Conservation (phyloP, 345 rosid species). For the Eucalyptus coolabah region DNA sequence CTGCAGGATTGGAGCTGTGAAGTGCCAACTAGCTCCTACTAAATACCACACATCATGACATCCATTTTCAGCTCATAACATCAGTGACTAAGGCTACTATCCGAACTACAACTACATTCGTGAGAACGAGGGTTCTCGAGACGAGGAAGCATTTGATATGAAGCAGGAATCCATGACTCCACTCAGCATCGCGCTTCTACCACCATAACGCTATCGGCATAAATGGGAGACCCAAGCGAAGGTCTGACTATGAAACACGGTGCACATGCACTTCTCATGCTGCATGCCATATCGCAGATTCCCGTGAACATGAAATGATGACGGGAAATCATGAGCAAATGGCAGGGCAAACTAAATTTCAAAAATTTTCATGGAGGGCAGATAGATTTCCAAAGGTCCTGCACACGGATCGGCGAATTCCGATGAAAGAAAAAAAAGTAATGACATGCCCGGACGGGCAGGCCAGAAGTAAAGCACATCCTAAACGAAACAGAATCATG, state of each 20-base stretch:
- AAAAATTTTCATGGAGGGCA: neutral
- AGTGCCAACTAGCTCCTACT: neutral
- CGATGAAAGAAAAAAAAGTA: neutral
- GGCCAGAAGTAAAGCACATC: neutral
- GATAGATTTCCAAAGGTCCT: neutral
- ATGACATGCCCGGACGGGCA: neutral
- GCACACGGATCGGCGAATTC: neutral
- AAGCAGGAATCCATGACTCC: neutral
- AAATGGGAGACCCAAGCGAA: neutral
- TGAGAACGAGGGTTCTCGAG: neutral
- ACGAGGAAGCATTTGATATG: neutral
- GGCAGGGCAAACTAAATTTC: neutral
- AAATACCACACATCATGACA: neutral
- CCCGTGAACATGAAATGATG: neutral
- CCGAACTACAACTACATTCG: neutral
- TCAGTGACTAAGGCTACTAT: neutral
- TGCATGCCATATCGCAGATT: neutral
- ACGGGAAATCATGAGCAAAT: neutral
- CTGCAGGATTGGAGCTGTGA: neutral
- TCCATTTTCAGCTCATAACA: neutral
- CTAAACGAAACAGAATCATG: neutral
- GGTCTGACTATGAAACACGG: neutral
- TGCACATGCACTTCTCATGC: neutral
- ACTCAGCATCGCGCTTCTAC: neutral
- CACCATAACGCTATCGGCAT: neutral